These are phyloP conservation scores for Stachybotrys elegans DNA, from an alignment of 2,329 filamentous ascomycete genomes.

Conservation along the genomic window DNA sequence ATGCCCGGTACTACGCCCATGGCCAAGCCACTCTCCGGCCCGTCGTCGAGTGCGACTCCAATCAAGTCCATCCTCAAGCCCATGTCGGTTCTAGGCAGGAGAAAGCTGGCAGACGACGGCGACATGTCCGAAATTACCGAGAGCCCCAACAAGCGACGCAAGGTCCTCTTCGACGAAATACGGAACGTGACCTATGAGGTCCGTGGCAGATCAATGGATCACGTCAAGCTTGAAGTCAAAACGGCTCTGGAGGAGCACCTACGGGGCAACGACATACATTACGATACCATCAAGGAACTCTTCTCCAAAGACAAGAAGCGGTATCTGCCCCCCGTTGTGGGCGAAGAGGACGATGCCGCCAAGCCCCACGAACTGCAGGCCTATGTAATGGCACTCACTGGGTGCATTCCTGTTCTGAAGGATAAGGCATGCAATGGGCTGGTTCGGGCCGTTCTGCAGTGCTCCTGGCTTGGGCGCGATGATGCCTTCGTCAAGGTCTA, in stretches of 20 bases:
- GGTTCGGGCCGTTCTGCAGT: constrained; percentile 53
- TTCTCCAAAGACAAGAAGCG: constrained; percentile 46
- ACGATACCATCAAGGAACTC: constrained; percentile 55
- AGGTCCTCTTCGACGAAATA: constrained; percentile 54
- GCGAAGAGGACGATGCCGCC: constrained; percentile 42
- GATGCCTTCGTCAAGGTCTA: constrained; percentile 63
- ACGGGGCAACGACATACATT: constrained; percentile 53
- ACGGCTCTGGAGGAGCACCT: constrained; percentile 53
- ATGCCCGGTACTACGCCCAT: constrained; percentile 23
- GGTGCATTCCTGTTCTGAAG: constrained; percentile 53
- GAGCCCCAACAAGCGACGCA: constrained; percentile 48
- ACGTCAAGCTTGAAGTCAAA: constrained; percentile 50
- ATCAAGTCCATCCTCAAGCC: constrained; percentile 51
- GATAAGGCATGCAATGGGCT: constrained; percentile 55
- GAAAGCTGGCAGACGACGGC: constrained; percentile 40
- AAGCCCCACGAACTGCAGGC: constrained; percentile 52
- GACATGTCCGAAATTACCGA: constrained; percentile 32
- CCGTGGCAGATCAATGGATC: constrained; percentile 45
- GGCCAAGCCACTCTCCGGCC: constrained; percentile 26
- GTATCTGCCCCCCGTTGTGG: constrained; percentile 31
- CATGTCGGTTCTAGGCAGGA: constrained; percentile 37
- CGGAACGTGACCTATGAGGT: constrained; percentile 53
- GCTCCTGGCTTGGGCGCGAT: constrained; percentile 61
- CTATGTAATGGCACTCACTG: constrained; percentile 59
- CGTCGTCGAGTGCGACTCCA: constrained; percentile 31